Evolutionary conservation across 495 filamentous ascomycete genomes (phyloP), one percentile per base, ranked within the genome.

Genomic region (Trichoderma asperelloides): DNA sequence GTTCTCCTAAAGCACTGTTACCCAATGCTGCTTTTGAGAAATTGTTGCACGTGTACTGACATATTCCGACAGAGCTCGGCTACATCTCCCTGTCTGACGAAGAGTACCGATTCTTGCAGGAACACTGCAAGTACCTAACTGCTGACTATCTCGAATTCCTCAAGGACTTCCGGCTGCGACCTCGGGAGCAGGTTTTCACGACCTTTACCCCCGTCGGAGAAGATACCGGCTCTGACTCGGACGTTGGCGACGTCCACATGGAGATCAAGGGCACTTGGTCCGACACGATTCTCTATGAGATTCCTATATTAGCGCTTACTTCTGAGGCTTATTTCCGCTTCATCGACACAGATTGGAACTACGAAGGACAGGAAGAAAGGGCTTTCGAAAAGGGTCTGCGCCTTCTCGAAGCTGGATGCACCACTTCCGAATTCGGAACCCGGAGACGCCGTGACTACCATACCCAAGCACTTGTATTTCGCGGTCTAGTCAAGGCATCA

Each of bases 321-420:
- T 96, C 91, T 69, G 93, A 98, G 75, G 92, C 96, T 33, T 98
- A 97, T 77, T 98, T 98, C 85, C 91, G 89, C 77, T 97, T 96
- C 80, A 89, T 89, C 78, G 89, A 97, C 71, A 87, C 77, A 47
- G 93, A 96, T 72, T 98, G 95, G 95, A 86, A 83, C 62, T 88
- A 97, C 70, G 82, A 87, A 11, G 86, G 85, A 0, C 95, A 98
- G 75, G 88, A 95, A 70, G 90, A 96, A 25, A 88, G 88, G 68
- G 95, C 96, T 12, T 84, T 78, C 45, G 76, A 82, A 0, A 98
- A 98, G 76, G 94, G 90, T 11, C 81, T 86, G 67, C 82, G 81
- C 43, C 81, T 98, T 60, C 79, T 98, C 2, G 80, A 92, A 71
- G 82, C 87, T 68, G 96, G 93, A 13, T 98, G 96, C 74, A 77